These are phyloP conservation scores for Penicillium longicatenatum DNA, from an alignment of 495 filamentous ascomycete species.

Conservation along the genomic window DNA sequence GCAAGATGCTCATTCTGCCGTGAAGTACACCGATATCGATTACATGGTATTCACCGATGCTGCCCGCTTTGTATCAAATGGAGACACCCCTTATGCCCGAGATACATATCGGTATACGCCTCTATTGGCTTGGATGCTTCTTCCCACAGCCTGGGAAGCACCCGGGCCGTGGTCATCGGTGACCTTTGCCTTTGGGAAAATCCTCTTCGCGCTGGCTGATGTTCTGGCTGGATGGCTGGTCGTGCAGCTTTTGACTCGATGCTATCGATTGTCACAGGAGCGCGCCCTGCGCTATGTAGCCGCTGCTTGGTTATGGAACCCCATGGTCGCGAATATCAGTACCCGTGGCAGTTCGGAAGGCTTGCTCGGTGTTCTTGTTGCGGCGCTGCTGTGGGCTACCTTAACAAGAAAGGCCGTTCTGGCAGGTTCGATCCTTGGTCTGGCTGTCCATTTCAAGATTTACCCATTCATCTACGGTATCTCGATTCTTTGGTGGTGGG, in stretches of 20 bases:
- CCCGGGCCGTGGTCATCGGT: slow-evolving; percentile 23
- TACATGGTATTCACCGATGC: slow-evolving; percentile 99
- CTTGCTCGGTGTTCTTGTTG: slow-evolving; percentile 78
- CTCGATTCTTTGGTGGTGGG: slow-evolving; percentile 87
- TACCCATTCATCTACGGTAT: slow-evolving; percentile 95
- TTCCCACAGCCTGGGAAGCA: slow-evolving; percentile 70
- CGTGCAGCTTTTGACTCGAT: slow-evolving; percentile 54
- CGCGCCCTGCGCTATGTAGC: slow-evolving; percentile 69
- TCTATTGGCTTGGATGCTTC: slow-evolving; percentile 82
- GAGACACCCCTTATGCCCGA: slow-evolving; percentile 75
- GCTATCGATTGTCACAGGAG: slow-evolving; percentile 47
- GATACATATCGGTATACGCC: slow-evolving; percentile 98
- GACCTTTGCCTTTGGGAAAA: slow-evolving; percentile 79
- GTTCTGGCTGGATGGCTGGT: slow-evolving; percentile 88
- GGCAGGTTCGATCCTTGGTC: slow-evolving; percentile 75
- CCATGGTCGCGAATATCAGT: slow-evolving; percentile 96
- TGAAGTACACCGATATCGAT: slow-evolving; percentile 99
- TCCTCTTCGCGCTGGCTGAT: slow-evolving; percentile 81
- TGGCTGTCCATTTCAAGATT: slow-evolving; percentile 96
- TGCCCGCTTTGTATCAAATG: slow-evolving; percentile 67
- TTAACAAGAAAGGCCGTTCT: slow-evolving; percentile 57
- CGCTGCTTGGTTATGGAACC: slow-evolving; percentile 89
- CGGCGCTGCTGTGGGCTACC: slow-evolving; percentile 79
- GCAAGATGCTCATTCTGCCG: slow-evolving; percentile 84
- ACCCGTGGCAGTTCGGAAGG: slow-evolving; percentile 94